Evolutionary conservation across 176 grass and related monocot genomes (phyloP).

Genomic region (Leersia perrieri): DNA sequence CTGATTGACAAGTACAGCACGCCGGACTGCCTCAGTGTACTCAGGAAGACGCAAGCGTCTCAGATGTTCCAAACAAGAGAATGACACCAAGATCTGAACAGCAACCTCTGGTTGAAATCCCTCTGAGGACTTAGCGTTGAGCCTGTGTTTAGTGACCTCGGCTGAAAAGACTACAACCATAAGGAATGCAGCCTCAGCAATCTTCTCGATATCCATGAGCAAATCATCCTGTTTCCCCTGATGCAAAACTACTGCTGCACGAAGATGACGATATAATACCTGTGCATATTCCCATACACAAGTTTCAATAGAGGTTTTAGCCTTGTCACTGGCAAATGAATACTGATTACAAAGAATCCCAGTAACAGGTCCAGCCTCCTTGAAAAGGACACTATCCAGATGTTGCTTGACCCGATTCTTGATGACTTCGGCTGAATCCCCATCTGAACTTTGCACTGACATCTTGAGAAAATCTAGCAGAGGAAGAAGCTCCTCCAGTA

Average conservation of each 20-base stretch:
- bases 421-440: conserved; percentile 15
- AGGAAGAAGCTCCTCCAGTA: conserved; percentile 68
- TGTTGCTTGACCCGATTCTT: conserved; percentile 48
- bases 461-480: conserved; percentile 46
- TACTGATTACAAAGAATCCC: conserved; percentile 82
- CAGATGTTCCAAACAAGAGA: conserved; percentile 93
- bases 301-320: conserved; percentile 48
- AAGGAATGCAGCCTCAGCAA: conserved; percentile 81
- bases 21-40: conserved; percentile 73
- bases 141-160: conserved; percentile 57
- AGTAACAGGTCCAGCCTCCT: conserved; percentile 74
- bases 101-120: conserved; percentile 53
- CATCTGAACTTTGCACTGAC: conserved; percentile 36
- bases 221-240: conserved; percentile 45
- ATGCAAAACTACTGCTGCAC: conserved; percentile 48
- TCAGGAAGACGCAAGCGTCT: conserved; percentile 74
- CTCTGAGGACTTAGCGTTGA: conserved; percentile 50
- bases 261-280: conserved; percentile 62
- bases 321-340: conserved; percentile 50
- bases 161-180: conserved; percentile 83
- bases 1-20: conserved; percentile 68
- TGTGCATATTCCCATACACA: conserved; percentile 66
- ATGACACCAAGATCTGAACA: conserved; percentile 63
- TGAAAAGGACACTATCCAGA: conserved; percentile 62
- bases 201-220: conserved; percentile 57